Percentiles rank a stretch among this genome's conserved stretches.
Conservation (phyloP, 139 green algal species). For the Marvania coccoides region DNA sequence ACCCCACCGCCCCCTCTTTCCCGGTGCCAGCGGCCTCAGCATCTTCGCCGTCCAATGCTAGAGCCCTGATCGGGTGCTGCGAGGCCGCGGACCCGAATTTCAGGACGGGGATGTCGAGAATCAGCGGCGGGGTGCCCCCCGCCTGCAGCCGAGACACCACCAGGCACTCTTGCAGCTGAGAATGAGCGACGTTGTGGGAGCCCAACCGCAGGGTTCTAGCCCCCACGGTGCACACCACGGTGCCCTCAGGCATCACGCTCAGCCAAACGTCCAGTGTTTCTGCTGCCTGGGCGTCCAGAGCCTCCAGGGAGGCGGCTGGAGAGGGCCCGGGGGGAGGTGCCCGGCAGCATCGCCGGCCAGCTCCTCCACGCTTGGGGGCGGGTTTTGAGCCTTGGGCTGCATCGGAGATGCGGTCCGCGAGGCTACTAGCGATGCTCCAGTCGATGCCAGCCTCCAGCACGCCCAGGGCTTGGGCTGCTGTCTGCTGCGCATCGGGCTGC, state of each 20-base stretch:
- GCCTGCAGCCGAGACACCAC: constrained; percentile 13
- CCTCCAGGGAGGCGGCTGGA: background rate
- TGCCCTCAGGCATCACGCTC: constrained; percentile 1
- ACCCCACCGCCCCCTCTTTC: background rate
- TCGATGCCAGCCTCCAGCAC: background rate
- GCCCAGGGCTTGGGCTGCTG: background rate
- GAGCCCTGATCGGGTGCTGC: constrained; percentile 11
- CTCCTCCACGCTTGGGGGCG: background rate
- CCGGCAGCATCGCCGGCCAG: background rate
- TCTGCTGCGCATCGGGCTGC: background rate
- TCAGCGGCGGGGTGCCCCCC: constrained; percentile 1
- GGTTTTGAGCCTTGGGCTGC: no score
- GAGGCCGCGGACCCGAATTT: background rate
- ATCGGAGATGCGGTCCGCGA: no score
- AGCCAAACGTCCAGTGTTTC: constrained; percentile 8
- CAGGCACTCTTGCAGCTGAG: background rate
- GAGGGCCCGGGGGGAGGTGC: background rate
- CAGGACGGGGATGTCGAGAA: constrained; percentile 15
- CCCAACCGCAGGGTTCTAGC: no score
- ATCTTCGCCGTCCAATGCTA: background rate
- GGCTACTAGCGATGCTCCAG: background rate
- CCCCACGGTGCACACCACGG: constrained; percentile 3
- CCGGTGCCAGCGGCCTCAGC: background rate
- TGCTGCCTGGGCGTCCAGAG: background rate
- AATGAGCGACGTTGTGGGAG: background rate